Percentiles rank a stretch among this genome's conserved stretches.
These are phyloP conservation scores for Ceratobasidium sp. DNA, from an alignment of 1,284 basidiomycete genomes.

Conservation along the genomic window DNA sequence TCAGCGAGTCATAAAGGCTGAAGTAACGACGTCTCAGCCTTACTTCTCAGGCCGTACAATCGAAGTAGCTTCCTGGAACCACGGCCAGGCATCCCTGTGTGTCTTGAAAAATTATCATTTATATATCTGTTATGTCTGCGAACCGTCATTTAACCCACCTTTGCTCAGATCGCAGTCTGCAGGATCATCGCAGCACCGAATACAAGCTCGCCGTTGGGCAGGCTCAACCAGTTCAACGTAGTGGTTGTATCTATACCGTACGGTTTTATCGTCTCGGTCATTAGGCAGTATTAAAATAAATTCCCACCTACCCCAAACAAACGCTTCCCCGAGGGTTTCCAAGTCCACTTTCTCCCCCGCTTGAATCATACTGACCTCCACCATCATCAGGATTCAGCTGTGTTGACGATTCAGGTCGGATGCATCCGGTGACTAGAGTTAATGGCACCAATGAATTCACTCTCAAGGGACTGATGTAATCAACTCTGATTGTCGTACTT, in stretches of 20 bases:
- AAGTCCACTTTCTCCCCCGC: constrained; percentile 53
- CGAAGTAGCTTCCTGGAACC: constrained; percentile 50
- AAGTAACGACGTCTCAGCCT: no score
- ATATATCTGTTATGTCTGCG: not conserved
- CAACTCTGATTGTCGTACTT: constrained; percentile 14
- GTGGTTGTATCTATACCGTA: constrained; percentile 52
- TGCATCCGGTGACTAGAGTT: constrained; percentile 46
- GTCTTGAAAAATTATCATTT: constrained; percentile 26
- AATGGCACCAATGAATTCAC: not conserved
- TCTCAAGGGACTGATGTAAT: not conserved
- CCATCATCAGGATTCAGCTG: constrained; percentile 50
- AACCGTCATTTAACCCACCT: constrained; percentile 28
- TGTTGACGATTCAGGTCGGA: constrained; percentile 36
- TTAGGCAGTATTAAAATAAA: not conserved
- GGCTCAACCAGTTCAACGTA: constrained; percentile 56
- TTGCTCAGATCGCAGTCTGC: constrained; percentile 48
- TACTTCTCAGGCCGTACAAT: constrained; percentile 37
- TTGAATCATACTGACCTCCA: constrained; percentile 56
- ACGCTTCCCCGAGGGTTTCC: constrained; percentile 53
- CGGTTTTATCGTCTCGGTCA: no score
- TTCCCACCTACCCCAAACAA: constrained; percentile 50
- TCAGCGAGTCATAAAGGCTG: no score
- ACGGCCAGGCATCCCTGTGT: constrained; percentile 50
- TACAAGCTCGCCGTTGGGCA: constrained; percentile 51
- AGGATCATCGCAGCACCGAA: constrained; percentile 54